Evolutionary conservation across 345 rosid genomes (phyloP), one percentile per base, ranked within the genome.

Genomic region (Gynandropsis gynandra): DNA sequence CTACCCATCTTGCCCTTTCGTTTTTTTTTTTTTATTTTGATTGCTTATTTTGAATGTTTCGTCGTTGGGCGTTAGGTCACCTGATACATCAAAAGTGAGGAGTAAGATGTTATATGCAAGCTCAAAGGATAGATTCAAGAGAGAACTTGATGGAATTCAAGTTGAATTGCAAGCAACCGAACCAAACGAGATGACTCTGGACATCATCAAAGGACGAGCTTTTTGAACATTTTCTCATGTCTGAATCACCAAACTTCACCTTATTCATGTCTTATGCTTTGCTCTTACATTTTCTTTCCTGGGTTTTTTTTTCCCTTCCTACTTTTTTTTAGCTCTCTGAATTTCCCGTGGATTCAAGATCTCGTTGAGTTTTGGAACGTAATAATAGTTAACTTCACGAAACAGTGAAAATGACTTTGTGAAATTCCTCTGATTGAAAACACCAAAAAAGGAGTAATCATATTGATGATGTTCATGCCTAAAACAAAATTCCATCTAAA

Each of bases 21-120:
- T 58, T 31, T n/a, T 19, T 20, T 17, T 1, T 21, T 40, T 58
- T 14, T 7, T 46, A 4, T 19, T 46, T 21, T 9, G 8, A 24
- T 16, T 40, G 16, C 37, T 32, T n/a, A 60, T 50, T 15, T 36
- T n/a, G 18, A 39, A 52, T 48, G 34, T 59, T 16, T 56, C 6
- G 9, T 7, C 12, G 3, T 24, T 42, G 18, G 51, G 59, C 54
- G 32, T 53, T 56, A 82, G 90, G 87, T 35, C 87, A 13, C 93
- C 87, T 5, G 93, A 83, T 18, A 50, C 79, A 11, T 74, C 87
- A 36, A 78, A 58, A 73, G 85, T 78, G 69, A 63, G 92, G 51
- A 83, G 82, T 59, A 83, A 83, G 76, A 83, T 80, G 92, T 48
- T 83, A 15, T 83, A 83, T 59, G 85, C 92, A 34, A 83, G 87